These are phyloP conservation scores for Dillenia turbinata DNA, from an alignment of 164 flowering plant species.

Conservation along the genomic window DNA sequence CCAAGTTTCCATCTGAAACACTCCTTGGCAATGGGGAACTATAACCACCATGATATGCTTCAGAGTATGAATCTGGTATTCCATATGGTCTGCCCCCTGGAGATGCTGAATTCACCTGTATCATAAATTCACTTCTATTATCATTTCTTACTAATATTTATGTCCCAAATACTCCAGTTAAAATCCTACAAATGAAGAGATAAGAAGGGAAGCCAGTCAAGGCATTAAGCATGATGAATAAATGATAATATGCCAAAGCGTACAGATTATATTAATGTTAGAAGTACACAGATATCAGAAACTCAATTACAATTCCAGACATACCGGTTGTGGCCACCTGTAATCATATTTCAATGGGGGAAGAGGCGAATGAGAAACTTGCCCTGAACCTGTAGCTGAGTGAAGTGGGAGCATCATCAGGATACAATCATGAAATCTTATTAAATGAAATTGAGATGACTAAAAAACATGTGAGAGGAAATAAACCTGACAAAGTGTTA, in stretches of 20 bases:
- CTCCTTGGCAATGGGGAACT: slow-evolving; percentile 7
- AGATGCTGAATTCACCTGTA: slow-evolving; percentile 20
- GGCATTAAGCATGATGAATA: neutral
- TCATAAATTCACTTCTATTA: neutral
- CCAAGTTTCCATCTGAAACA: slow-evolving; percentile 7
- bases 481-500: slow-evolving; percentile 25
- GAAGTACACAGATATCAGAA: neutral
- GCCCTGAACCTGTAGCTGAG: slow-evolving; percentile 22
- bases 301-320: neutral
- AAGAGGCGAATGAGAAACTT: slow-evolving; percentile 13
- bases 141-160: no score
- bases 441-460: neutral
- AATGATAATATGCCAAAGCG: neutral
- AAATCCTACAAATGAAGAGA: neutral
- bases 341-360: slow-evolving; percentile 13
- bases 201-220: neutral
- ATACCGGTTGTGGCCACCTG: slow-evolving; percentile 18
- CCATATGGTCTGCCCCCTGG: slow-evolving; percentile 11
- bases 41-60: slow-evolving; percentile 10
- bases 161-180: no score
- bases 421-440: neutral
- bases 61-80: slow-evolving; percentile 6
- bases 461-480: neutral
- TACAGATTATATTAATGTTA: neutral
- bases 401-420: slow-evolving; percentile 7